phyloP scores from a whole-genome alignment of 2,329 filamentous ascomycete species.

The Neofusicoccum umdonicola region DNA sequence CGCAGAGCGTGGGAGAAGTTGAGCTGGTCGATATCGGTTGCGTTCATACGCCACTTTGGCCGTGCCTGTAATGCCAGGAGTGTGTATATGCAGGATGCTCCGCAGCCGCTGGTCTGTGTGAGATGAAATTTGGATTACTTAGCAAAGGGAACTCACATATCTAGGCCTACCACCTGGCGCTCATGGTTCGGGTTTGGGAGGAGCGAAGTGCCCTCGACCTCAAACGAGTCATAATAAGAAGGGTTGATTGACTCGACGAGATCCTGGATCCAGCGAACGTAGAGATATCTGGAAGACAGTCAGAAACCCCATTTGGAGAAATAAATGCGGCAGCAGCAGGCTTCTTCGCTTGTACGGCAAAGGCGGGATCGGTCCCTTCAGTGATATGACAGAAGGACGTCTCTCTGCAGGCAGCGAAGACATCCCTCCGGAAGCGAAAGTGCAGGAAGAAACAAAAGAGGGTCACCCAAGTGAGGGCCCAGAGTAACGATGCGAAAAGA shows the following conservation, averaged over 20 bases:
- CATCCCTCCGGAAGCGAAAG: background rate
- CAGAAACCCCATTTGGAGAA: background rate
- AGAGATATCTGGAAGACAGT: conserved; percentile 66
- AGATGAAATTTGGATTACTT: background rate
- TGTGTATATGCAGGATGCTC: conserved; percentile 88
- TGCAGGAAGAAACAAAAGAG: background rate
- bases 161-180: conserved; percentile 66
- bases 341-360: too few species aligned
- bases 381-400: too few species aligned
- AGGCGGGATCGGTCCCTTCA: background rate
- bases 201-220: background rate
- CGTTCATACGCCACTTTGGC: conserved; percentile 58
- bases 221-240: conserved; percentile 35
- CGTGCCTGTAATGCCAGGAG: conserved; percentile 71
- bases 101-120: conserved; percentile 62
- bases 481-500: background rate
- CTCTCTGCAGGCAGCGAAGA: too few species aligned
- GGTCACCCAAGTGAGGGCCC: too few species aligned
- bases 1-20: conserved; percentile 64
- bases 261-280: conserved; percentile 83
- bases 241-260: conserved; percentile 69
- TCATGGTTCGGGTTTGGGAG: conserved; percentile 32
- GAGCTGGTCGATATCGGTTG: conserved; percentile 69
- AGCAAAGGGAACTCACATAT: conserved; percentile 56
- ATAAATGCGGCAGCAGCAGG: too few species aligned